A percentile compares a stretch with the other conserved stretches of the same genome.
These are phyloP conservation scores for Triglochin maritima DNA, from an alignment of 106 monocot genomes.

Conservation along the genomic window DNA sequence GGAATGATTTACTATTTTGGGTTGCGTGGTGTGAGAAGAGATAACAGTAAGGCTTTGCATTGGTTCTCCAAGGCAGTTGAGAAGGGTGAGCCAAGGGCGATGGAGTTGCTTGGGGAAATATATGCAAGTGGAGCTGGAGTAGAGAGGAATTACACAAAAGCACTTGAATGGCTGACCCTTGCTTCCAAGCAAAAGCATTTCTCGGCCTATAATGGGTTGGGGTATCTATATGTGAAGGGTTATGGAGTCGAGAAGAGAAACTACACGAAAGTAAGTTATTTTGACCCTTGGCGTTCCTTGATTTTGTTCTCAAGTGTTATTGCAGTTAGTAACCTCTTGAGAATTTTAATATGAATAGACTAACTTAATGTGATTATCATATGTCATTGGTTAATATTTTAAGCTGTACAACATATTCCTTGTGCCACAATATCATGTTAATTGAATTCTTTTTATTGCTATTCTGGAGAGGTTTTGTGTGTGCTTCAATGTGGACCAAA, in stretches of 20 bases:
- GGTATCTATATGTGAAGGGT: conserved; percentile 92
- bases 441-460: too few species aligned
- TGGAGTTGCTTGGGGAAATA: conserved; percentile 92
- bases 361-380: too few species aligned
- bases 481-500: too few species aligned
- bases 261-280: conserved; percentile 60
- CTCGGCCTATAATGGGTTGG: conserved; percentile 89
- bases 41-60: conserved; percentile 48
- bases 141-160: conserved; percentile 78
- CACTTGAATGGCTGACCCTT: conserved; percentile 70
- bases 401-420: too few species aligned
- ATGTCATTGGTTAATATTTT: too few species aligned
- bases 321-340: neutral
- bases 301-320: neutral
- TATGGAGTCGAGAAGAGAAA: conserved; percentile 81
- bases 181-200: conserved; percentile 59
- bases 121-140: conserved; percentile 93
- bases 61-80: conserved; percentile 83
- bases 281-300: neutral
- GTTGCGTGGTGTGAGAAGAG: conserved; percentile 54
- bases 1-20: conserved; percentile 91
- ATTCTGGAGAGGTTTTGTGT: too few species aligned
- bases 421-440: too few species aligned
- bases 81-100: conserved; percentile 69
- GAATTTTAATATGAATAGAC: too few species aligned